Percentiles rank a stretch among this genome's conserved stretches.
These are phyloP conservation scores for Yamadazyma spencermartinsiae DNA, from an alignment of 1,139 yeast species.

Conservation along the genomic window DNA sequence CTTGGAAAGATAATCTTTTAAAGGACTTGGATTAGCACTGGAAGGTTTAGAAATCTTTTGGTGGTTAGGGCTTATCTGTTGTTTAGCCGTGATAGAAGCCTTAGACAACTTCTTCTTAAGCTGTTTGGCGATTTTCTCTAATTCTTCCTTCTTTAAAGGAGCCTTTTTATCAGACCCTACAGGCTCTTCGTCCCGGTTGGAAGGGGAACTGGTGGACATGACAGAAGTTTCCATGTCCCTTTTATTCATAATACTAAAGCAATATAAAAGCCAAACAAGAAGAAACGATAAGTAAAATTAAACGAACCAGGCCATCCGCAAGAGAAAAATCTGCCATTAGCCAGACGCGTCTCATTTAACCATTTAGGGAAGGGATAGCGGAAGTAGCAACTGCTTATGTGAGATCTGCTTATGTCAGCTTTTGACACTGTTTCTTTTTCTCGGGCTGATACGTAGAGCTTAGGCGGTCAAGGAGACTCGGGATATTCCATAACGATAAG, in stretches of 20 bases:
- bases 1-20: conserved; percentile 30
- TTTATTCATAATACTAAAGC: not conserved
- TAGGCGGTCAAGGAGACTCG: no score
- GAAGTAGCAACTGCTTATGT: not conserved
- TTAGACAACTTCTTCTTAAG: conserved; percentile 44
- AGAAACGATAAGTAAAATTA: not conserved
- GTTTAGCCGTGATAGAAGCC: conserved; percentile 50
- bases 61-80: conserved; percentile 30
- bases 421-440: not conserved
- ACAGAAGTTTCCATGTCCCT: no score
- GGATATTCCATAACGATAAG: not conserved
- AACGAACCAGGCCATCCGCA: not conserved
- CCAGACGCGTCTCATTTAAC: not conserved
- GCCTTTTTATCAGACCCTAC: not conserved
- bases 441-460: conserved; percentile 1
- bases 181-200: conserved; percentile 1
- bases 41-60: conserved; percentile 14
- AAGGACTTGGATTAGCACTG: conserved; percentile 23
- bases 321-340: not conserved
- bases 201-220: not conserved
- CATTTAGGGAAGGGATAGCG: not conserved
- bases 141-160: conserved; percentile 44
- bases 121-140: conserved; percentile 48
- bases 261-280: not conserved
- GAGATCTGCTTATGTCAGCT: not conserved